Base-by-base conservation (phyloP, 1,284 basidiomycete genomes). In the Fomitopsis palustris region DNA sequence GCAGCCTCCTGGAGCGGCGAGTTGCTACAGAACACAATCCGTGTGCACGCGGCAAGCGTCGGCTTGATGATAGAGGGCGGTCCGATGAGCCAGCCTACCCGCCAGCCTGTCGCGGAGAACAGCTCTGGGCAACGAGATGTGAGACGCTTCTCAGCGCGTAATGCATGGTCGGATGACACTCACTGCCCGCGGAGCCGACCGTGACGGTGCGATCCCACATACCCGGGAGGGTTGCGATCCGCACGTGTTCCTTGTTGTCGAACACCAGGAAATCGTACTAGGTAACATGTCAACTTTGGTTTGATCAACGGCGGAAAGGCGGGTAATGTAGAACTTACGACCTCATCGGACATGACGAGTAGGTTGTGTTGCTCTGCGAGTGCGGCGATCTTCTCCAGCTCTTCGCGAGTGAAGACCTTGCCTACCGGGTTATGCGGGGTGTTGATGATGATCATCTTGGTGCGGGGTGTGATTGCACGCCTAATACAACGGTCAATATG, bases 21-120 rank as follows among this genome's bases (percentile, higher is more conserved):
- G 75, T 96, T 96, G 61, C 89, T 87, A 75, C 92, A 96, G 77
- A 98, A 99, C 19, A 98, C 92, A 70, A 99, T 96, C 43, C 96
- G 88, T 0, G 95, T 96, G 55, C 88, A 88, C 0, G 95, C 96
- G 3, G 95, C 94, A 21, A 97, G 81, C 4, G 93, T 90, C 1
- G 96, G 94, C 38, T 80, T 79, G 59, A 97, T 91, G 67, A 99
- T 91, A 41, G 86, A 86, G 23, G 84, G 71, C 4, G 95, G 93
- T 6, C 92, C 97, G 63, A 99, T 89, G 14, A 96, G 83, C 95
- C 95, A 99, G 67, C 96, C 97, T 25, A 99, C 86, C 59, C 97
- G 88, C 96, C 96, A 99, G 25, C 97, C 97, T 1, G 97, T 99
- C 8, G 94, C 94, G 17, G 96, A 93, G 73, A 99, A 99, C n/a